phyloP scores from a whole-genome alignment of 768 basidiomycete genomes.

The Suillus placidus region DNA sequence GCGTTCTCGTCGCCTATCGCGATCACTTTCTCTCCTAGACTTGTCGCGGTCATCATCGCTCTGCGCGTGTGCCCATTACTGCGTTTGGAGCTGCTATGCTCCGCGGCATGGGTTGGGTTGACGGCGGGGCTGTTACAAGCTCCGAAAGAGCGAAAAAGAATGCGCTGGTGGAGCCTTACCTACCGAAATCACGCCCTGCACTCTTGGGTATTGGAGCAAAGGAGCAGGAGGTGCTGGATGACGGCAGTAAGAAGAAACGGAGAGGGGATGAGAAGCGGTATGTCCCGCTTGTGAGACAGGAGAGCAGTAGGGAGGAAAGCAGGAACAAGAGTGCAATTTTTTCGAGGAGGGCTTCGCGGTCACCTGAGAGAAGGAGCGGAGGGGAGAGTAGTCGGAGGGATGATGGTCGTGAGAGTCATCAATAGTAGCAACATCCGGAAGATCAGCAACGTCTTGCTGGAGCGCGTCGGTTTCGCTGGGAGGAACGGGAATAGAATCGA shows the following conservation, averaged over 20 bases:
- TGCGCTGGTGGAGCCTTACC: constrained; percentile 67
- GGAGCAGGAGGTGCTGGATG: no score
- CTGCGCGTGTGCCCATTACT: constrained; percentile 86
- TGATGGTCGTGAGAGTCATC: constrained; percentile 69
- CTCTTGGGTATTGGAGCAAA: no score
- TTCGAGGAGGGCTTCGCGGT: constrained; percentile 52
- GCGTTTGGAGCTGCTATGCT: constrained; percentile 93
- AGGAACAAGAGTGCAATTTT: constrained; percentile 40
- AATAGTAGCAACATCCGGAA: constrained; percentile 60
- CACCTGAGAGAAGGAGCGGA: constrained; percentile 39
- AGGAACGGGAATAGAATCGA: no score
- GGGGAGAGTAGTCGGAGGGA: constrained; percentile 14
- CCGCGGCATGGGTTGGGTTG: constrained; percentile 96
- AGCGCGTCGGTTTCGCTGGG: no score
- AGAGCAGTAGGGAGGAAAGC: constrained; percentile 43
- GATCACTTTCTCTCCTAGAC: constrained; percentile 16
- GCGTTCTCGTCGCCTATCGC: constrained; percentile 30
- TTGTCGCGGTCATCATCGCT: constrained; percentile 13
- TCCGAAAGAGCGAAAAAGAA: constrained; percentile 51
- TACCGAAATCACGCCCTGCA: no score
- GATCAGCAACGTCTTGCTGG: no score
- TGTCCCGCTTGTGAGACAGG: constrained; percentile 27
- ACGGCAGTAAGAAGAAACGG: no score
- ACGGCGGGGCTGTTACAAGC: constrained; percentile 70
- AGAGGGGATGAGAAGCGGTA: no score